Conservation (phyloP, 352 stramenopile species). For the Plasmopara halstedii region DNA sequence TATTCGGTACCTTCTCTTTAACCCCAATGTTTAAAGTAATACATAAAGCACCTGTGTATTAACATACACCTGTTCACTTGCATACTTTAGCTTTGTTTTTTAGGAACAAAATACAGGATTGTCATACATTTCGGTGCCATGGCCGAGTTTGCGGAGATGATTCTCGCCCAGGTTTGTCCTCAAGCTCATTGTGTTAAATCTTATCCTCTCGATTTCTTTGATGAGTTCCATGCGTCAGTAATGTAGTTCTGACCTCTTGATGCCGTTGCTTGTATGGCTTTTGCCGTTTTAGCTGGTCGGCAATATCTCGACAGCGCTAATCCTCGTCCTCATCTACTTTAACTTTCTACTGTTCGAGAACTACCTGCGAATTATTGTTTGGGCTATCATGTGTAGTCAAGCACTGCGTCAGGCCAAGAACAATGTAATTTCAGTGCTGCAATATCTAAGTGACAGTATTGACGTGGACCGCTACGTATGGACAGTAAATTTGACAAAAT, state of each 20-base stretch:
- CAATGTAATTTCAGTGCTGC: constrained; percentile 70
- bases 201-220: background rate
- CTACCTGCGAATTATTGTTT: constrained; percentile 83
- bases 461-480: constrained; percentile 47
- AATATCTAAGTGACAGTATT: constrained; percentile 77
- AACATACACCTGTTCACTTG: too few relatives aligned
- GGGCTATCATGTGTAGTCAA: constrained; percentile 81
- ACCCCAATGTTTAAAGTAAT: background rate
- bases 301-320: constrained; percentile 82
- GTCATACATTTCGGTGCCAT: too few relatives aligned
- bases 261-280: background rate
- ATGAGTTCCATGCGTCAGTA: background rate
- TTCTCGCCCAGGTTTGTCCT: constrained; percentile 61
- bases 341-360: constrained; percentile 88
- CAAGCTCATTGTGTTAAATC: too few relatives aligned
- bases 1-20: constrained; percentile 50
- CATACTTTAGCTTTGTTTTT: background rate
- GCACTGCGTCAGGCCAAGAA: constrained; percentile 81
- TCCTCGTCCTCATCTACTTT: constrained; percentile 83
- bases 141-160: constrained; percentile 79
- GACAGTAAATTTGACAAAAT: background rate
- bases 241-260: too few relatives aligned
- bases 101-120: too few relatives aligned
- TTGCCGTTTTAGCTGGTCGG: constrained; percentile 51
- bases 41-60: too few relatives aligned